These are phyloP conservation scores for Sugiyamaella pinicola DNA, from an alignment of 1,139 yeast species.

Conservation along the genomic window DNA sequence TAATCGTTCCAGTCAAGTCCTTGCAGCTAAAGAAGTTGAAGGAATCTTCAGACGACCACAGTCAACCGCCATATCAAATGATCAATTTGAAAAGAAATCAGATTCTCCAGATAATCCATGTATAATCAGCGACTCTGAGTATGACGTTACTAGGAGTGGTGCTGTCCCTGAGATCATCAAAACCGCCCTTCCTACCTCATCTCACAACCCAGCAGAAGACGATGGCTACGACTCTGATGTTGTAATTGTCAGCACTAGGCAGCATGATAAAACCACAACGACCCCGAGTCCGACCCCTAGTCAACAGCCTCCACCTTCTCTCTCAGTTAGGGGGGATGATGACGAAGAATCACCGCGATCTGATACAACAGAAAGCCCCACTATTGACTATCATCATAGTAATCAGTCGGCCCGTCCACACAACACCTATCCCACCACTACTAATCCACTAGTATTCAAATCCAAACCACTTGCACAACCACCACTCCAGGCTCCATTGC, in stretches of 20 bases:
- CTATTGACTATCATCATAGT: neutral
- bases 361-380: slow-evolving; percentile 29
- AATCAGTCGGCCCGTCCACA: neutral
- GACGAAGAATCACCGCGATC: slow-evolving; percentile 31
- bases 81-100: slow-evolving; percentile 1
- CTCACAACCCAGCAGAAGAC: neutral
- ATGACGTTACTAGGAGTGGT: neutral
- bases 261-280: no score
- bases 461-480: slow-evolving; percentile 3
- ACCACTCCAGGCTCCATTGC: slow-evolving; percentile 4
- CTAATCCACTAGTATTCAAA: slow-evolving; percentile 7
- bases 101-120: slow-evolving; percentile 14
- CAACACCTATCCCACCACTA: no score
- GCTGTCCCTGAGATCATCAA: neutral
- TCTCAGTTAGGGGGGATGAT: slow-evolving; percentile 20
- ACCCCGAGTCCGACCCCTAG: slow-evolving; percentile 1
- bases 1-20: slow-evolving; percentile 1
- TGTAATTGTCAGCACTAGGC: slow-evolving; percentile 8
- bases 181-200: neutral
- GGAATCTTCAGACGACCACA: slow-evolving; percentile 5
- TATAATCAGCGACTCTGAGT: slow-evolving; percentile 13
- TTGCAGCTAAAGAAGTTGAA: slow-evolving; percentile 19
- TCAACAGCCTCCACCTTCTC: slow-evolving; percentile 7
- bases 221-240: slow-evolving; percentile 14
- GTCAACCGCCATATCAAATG: neutral